Percentiles rank a stretch among this genome's conserved stretches.
Evolutionary conservation across 768 basidiomycete species (phyloP).

Genomic region (Suillus occidentalis): DNA sequence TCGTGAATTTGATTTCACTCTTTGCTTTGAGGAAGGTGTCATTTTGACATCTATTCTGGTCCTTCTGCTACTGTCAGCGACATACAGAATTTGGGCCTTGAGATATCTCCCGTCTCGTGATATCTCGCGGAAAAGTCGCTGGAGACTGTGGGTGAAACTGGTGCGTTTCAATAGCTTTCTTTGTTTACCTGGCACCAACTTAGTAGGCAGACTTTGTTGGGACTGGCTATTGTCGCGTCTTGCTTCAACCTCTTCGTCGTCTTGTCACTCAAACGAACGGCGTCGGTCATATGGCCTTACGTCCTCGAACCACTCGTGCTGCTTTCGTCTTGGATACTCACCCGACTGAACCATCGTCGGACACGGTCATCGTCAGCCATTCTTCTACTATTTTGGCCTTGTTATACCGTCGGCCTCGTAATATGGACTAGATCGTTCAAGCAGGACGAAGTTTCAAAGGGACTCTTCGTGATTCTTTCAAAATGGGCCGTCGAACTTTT

Average conservation of each 20-base stretch:
- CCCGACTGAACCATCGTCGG: conserved; percentile 68
- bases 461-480: conserved; percentile 40
- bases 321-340: conserved; percentile 47
- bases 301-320: conserved; percentile 60
- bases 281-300: conserved; percentile 51
- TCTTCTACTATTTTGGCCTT: conserved; percentile 82
- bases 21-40: conserved; percentile 79
- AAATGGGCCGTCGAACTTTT: conserved; percentile 44
- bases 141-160: conserved; percentile 60
- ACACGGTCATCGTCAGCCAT: conserved; percentile 68
- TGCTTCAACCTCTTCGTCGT: conserved; percentile 43
- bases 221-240: conserved; percentile 48
- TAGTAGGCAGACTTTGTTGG: conserved; percentile 44
- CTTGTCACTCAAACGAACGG: conserved; percentile 29
- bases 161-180: conserved; percentile 42
- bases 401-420: conserved; percentile 48
- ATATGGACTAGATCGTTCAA: conserved; percentile 64
- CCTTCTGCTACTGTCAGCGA: conserved; percentile 42
- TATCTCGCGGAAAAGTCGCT: conserved; percentile 47
- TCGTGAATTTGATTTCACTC: conserved; percentile 74
- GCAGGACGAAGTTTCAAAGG: conserved; percentile 29
- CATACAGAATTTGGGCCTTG: conserved; percentile 39
- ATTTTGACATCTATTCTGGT: conserved; percentile 55
- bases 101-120: conserved; percentile 24
- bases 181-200: not conserved